Evolutionary conservation across 2,329 filamentous ascomycete species (phyloP), one percentile per base, ranked within the genome.

Genomic region (Xenosphaeropsis pyriputrescens): DNA sequence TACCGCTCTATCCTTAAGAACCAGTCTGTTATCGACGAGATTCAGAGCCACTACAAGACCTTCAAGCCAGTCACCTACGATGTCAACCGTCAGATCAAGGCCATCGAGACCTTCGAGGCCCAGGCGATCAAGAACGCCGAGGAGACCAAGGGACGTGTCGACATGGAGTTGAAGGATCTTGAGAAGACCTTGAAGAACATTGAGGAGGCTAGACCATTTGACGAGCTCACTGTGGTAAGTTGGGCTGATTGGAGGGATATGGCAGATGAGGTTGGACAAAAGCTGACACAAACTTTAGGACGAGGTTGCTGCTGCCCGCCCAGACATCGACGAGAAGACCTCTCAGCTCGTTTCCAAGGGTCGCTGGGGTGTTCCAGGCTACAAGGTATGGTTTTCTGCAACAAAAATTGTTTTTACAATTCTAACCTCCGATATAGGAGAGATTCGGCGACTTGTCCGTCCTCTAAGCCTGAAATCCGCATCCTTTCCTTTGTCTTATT

Each of bases 401-500:
- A 2, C 22, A 4, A 18, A 18, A 17, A 18, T 4, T 17, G 13
- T 41, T 39, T 35, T 16, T 31, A 32, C n/a, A 35, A 11, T 51
- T 43, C 70, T 81, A 60, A 79, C 59, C 40, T 46, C 43, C 49
- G 35, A 34, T 55, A 50, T 55, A 96, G 89, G 91, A 98, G 77
- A 93, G 88, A 75, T 98, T 96, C 66, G 91, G 91, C 70, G 88
- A 96, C 62, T 79, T 96, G 54, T 89, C 91, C 54, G 68, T 93
- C 54, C 72, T 96, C 63, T 98, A 94, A 76, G 74, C 44, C 43
- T 40, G 35, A 40, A 37, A 41, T 31, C 41, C 36, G 30, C 43
- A 39, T 41, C 41, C 45, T 53, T 54, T 49, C 46, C 43, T 54
- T 64, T 68, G 67, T 62, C 76, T 69, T 72, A 73, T 66, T 75